Base-by-base conservation (phyloP, 2,329 filamentous ascomycete species). In the Amauroascus niger region DNA sequence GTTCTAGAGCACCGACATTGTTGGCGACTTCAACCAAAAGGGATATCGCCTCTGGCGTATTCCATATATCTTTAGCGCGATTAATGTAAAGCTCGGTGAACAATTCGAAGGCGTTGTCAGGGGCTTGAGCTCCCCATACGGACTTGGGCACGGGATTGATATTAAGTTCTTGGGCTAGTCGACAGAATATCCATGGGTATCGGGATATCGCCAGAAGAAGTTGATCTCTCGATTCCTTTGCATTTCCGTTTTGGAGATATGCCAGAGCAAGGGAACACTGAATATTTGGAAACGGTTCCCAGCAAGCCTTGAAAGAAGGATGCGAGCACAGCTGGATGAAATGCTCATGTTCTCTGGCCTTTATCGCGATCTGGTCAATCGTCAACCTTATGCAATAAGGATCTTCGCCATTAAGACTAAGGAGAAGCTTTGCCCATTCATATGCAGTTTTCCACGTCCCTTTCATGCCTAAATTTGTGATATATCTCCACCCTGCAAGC, bases 401-500 rank as follows among this genome's bases (percentile, higher is more conserved):
- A 65, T 98, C 93, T 3, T 76, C 73, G 2, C 82, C 82, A 60
- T 89, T 81, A 55, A 97, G 71, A 55, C 83, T 80, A 28, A 94
- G 76, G 8, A 96, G 74, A 5, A 97, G 72, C 70, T 93, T 95
- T 6, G 87, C 80, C 90, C 93, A 98, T 69, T 97, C 93, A 46
- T 95, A 82, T 0, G 89, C 88, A 0, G 93, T 97, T 45, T 89
- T 80, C 76, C 88, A 95, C 1, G 91, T 96, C n/a, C 90, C 89
- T 62, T 94, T 91, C 71, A 88, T 83, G 14, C 88, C 79, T 20
- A 98, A 75, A 60, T 88, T 93, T 61, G 80, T 81, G 62, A 97
- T 84, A 63, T 96, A 96, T 60, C 90, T 83, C 75, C 89, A 95
- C 7, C 84, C 87, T 1, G 88, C 87, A 33, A 97, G 80, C 83